Percentiles rank a stretch among this genome's conserved stretches.
phyloP scores from a whole-genome alignment of 2,329 filamentous ascomycete genomes.

The Fusarium subtropicale region DNA sequence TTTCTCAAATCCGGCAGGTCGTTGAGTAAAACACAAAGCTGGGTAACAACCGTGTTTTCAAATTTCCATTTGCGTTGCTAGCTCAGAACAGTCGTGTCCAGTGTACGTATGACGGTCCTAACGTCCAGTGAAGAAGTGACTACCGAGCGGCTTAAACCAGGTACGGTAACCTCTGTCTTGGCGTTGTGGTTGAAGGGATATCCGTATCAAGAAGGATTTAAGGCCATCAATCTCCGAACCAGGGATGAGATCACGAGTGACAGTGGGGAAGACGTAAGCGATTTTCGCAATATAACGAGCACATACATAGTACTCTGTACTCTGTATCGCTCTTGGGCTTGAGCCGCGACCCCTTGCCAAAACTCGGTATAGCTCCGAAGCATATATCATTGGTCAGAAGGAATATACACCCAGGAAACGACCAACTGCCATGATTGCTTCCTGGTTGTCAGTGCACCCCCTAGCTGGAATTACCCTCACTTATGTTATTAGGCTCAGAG shows the following conservation, averaged over 20 bases:
- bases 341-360: conserved; percentile 29
- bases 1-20: conserved; percentile 25
- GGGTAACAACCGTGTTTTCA: conserved; percentile 9
- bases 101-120: neutral
- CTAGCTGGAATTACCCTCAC: conserved; percentile 3
- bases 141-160: conserved; percentile 21
- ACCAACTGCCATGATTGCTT: conserved; percentile 2
- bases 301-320: neutral
- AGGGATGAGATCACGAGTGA: conserved; percentile 20
- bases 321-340: conserved; percentile 13
- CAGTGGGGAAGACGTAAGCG: conserved; percentile 30
- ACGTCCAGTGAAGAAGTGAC: neutral
- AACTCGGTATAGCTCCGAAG: conserved; percentile 24
- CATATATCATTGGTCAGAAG: conserved; percentile 18
- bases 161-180: conserved; percentile 15
- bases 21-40: conserved; percentile 3
- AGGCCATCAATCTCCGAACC: conserved; percentile 15
- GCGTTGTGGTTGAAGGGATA: conserved; percentile 12
- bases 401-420: neutral
- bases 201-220: conserved; percentile 19
- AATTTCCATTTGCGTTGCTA: neutral
- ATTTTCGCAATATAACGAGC: conserved; percentile 29
- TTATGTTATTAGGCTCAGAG: conserved; percentile 17
- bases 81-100: neutral
- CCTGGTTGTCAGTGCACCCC: neutral